Evolutionary conservation across 192 early-diverging fungal genomes (phyloP).

Genomic region (Dissophora ornata): DNA sequence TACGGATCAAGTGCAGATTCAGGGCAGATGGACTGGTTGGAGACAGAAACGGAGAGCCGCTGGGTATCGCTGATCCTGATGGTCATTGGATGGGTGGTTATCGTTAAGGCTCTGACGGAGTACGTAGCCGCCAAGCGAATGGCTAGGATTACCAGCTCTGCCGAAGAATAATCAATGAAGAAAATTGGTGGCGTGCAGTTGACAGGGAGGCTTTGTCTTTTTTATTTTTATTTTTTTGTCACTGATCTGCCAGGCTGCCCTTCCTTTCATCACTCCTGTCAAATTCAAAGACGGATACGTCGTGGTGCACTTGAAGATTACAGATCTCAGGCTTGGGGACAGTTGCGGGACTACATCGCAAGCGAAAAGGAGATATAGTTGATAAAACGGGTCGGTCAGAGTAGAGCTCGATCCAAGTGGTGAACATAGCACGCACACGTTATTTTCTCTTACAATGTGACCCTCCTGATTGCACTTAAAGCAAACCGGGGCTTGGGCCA

Average conservation of each 20-base stretch:
- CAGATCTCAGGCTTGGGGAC: too few relatives aligned
- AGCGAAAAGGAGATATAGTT: background rate
- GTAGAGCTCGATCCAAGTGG: too few relatives aligned
- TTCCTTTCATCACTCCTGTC: too few relatives aligned
- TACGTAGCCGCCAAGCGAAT: constrained; percentile 77
- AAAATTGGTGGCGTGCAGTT: too few relatives aligned
- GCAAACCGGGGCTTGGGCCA: constrained; percentile 55
- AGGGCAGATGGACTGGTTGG: constrained; percentile 29
- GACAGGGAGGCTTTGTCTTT: too few relatives aligned
- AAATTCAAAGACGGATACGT: too few relatives aligned
- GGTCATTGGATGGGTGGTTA: constrained; percentile 77
- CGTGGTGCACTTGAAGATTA: too few relatives aligned
- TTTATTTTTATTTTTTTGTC: too few relatives aligned
- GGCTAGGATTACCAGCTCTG: constrained; percentile 69
- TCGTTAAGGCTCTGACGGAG: constrained; percentile 77
- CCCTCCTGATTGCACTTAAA: constrained; percentile 65
- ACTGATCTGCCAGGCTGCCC: too few relatives aligned
- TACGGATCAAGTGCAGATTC: constrained; percentile 15
- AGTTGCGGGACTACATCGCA: constrained; percentile 55
- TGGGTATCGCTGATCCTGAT: constrained; percentile 80
- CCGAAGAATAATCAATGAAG: too few relatives aligned
- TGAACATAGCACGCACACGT: too few relatives aligned
- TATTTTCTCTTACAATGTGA: constrained; percentile 58
- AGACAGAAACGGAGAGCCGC: constrained; percentile 61
- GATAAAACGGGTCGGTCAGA: too few relatives aligned